phyloP scores from a whole-genome alignment of 139 green algal species.

The Closterium sp. region DNA sequence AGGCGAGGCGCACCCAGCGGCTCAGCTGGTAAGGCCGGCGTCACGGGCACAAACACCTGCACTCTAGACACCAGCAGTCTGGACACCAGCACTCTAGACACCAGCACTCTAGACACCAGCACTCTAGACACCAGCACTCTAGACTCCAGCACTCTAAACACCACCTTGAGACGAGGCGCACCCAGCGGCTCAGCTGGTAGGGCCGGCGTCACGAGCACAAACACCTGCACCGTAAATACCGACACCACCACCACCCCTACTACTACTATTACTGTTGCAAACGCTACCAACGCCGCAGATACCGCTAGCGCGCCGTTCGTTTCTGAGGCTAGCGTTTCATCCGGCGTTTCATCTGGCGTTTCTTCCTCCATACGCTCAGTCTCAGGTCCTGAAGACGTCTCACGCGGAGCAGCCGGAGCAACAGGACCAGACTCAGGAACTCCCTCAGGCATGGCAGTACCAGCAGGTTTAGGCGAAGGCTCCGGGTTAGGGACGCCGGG shows the following conservation, averaged over 20 bases:
- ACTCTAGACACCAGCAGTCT: neutral
- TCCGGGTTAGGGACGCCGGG: neutral
- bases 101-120: no score
- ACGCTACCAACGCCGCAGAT: no score
- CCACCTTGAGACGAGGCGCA: neutral
- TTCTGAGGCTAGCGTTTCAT: neutral
- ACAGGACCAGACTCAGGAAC: neutral
- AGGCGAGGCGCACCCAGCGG: neutral
- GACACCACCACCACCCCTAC: no score
- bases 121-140: no score
- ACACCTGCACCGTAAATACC: neutral
- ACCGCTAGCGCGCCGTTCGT: no score
- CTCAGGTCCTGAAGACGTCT: neutral
- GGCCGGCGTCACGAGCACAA: neutral
- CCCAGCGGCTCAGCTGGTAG: neutral
- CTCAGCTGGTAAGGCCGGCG: neutral
- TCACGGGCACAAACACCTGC: neutral
- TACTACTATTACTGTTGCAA: no score
- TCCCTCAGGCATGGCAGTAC: neutral
- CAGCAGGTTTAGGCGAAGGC: neutral
- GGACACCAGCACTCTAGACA: neutral
- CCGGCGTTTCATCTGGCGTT: neutral
- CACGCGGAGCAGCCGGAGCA: neutral
- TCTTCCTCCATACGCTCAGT: neutral
- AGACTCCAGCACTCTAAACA: no score